Base-by-base conservation (phyloP, 805 yeast genomes). In the Hanseniaspora clermontiae region DNA sequence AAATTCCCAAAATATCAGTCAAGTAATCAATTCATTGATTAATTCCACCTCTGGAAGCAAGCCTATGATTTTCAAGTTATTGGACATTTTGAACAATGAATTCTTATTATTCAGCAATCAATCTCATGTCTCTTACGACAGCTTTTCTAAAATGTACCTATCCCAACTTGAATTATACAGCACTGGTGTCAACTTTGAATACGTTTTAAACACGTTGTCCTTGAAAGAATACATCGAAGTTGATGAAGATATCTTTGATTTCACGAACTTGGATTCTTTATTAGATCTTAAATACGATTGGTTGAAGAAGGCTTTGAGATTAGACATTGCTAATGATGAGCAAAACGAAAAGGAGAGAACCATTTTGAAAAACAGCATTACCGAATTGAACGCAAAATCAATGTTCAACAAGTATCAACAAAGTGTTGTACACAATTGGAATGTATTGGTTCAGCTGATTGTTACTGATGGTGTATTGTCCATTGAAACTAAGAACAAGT, bases 401-500 rank as follows among this genome's bases (percentile, higher is more conserved):
- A 72, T 74, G 42, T 75, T 80, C 61, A 75, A 75, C 59, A 66
- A 73, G 1, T 71, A 74, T 9, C 93, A 84, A 59, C 70, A 84
- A 49, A 70, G 76, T 14, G 79, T 83, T 57, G 70, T 91, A 32
- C 87, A 83, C 63, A 78, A 95, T 0, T 91, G 97, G 97, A 82
- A 83, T 24, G 83, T 82, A 61, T 68, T 90, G 51, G 81, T 87
- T 27, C 87, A 88, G 59, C 80, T 88, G 3, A 69, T 87, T 47
- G 80, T 87, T 5, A 74, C 80, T 5, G 89, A 83, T 66, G 81
- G 80, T 10, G 71, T 71, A n/a, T 68, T 81, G 56, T 67, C 72
- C 7, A 63, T 74, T 0, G 63, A 69, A 9, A 67, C 70, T n/a
- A 73, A 83, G 49, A 73, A 80, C 0, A 76, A 79, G 40, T 84